Evolutionary conservation across 2,329 filamentous ascomycete genomes (phyloP).

Genomic region (Ampelomyces quisqualis): DNA sequence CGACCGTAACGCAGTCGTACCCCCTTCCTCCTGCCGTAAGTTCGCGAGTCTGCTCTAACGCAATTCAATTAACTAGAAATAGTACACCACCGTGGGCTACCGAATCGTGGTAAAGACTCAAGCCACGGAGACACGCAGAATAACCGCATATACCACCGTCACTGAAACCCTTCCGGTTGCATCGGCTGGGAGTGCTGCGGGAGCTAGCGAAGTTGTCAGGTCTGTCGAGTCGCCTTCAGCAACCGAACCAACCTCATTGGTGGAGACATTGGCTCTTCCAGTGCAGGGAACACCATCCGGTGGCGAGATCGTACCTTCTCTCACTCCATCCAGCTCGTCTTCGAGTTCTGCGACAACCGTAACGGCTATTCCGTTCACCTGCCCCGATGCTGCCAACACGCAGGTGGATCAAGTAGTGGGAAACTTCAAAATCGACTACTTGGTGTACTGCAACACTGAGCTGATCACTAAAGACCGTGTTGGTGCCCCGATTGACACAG

Average conservation of each 20-base stretch:
- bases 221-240: not conserved
- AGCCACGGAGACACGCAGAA: slow-evolving; percentile 12
- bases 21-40: slow-evolving; percentile 30
- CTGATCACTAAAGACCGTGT: slow-evolving; percentile 21
- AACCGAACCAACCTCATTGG: not conserved
- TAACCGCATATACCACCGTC: slow-evolving; percentile 11
- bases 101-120: slow-evolving; percentile 11
- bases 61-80: not conserved
- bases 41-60: not conserved
- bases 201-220: not conserved
- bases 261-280: not conserved
- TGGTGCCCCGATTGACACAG: slow-evolving; percentile 15
- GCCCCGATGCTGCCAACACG: slow-evolving; percentile 19
- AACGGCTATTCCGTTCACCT: slow-evolving; percentile 29
- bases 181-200: not conserved
- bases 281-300: not conserved
- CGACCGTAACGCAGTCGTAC: slow-evolving; percentile 29
- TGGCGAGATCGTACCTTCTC: not conserved
- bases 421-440: slow-evolving; percentile 27
- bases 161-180: not conserved
- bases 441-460: slow-evolving; percentile 31
- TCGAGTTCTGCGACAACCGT: slow-evolving; percentile 14
- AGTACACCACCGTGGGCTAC: slow-evolving; percentile 21
- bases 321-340: not conserved
- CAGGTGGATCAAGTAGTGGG: slow-evolving; percentile 28